phyloP scores from a whole-genome alignment of 2,329 filamentous ascomycete genomes.

The Raffaelea arxii region DNA sequence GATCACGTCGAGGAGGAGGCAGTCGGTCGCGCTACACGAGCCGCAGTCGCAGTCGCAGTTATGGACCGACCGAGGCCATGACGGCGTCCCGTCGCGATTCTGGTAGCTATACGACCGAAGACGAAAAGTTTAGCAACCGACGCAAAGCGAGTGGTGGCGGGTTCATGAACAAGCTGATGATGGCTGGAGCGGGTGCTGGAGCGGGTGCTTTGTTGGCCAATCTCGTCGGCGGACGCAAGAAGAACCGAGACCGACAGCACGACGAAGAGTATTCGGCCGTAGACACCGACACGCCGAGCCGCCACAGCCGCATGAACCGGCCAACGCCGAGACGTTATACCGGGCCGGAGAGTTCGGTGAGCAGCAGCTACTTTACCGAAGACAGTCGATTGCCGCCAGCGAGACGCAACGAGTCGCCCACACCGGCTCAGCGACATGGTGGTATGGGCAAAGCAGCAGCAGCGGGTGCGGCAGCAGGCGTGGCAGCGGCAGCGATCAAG shows the following conservation, averaged over 20 bases:
- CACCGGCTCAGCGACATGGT: conserved; percentile 29
- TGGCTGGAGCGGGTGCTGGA: conserved; percentile 51
- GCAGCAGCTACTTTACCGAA: conserved; percentile 26
- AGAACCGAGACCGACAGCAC: conserved; percentile 19
- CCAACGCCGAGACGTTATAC: conserved; percentile 14
- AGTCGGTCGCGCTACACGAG: conserved; percentile 19
- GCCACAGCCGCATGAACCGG: conserved; percentile 23
- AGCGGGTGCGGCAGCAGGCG: conserved; percentile 1
- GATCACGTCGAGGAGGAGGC: too few relatives aligned
- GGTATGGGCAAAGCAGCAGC: not conserved
- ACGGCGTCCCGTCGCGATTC: conserved; percentile 43
- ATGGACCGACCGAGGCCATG: conserved; percentile 34
- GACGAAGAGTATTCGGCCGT: conserved; percentile 54
- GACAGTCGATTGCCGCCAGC: conserved; percentile 12
- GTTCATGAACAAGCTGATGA: conserved; percentile 50
- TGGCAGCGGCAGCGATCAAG: conserved; percentile 29
- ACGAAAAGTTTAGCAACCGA: conserved; percentile 57
- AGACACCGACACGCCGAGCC: conserved; percentile 49
- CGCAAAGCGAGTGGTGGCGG: conserved; percentile 32
- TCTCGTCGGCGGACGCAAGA: conserved; percentile 43
- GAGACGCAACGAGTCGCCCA: conserved; percentile 30
- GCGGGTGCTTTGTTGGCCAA: conserved; percentile 52
- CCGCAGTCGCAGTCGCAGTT: conserved; percentile 19
- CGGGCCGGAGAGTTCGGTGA: conserved; percentile 38
- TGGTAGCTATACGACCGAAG: conserved; percentile 46